These are phyloP conservation scores for Aspergillus carbonarius DNA, from an alignment of 2,329 filamentous ascomycete genomes.

Conservation along the genomic window DNA sequence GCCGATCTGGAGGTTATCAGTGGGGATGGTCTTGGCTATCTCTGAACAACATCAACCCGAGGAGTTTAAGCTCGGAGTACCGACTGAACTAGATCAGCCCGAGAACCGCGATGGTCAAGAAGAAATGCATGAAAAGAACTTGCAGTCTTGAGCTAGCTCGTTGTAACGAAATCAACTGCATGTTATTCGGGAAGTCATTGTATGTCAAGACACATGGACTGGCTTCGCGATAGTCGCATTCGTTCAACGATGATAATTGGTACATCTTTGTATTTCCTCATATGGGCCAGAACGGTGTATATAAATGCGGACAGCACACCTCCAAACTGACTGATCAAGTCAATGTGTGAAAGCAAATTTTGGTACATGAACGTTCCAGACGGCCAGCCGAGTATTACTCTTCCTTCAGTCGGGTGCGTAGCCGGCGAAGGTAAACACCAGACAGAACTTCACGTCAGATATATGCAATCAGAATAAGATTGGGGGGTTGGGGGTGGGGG, in stretches of 20 bases:
- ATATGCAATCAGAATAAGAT: constrained; percentile 15
- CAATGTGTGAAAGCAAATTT: neutral
- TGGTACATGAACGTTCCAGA: constrained; percentile 1
- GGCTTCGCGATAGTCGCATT: neutral
- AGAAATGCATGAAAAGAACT: too few species aligned
- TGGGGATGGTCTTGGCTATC: constrained; percentile 60
- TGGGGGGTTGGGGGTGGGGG: constrained; percentile 1
- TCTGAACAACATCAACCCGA: constrained; percentile 24
- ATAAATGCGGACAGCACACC: neutral
- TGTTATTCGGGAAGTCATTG: neutral
- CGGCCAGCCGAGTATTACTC: constrained; percentile 17
- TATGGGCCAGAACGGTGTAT: neutral
- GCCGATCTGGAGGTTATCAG: constrained; percentile 67
- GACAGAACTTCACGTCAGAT: constrained; percentile 10
- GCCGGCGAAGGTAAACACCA: neutral
- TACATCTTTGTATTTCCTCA: neutral
- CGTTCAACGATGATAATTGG: neutral
- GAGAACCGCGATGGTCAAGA: neutral
- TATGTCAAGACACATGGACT: neutral
- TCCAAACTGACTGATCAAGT: neutral
- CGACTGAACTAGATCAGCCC: neutral
- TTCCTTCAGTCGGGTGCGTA: neutral
- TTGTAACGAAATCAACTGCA: neutral
- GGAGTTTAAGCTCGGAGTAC: neutral
- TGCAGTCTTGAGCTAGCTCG: too few species aligned